Conservation (phyloP, 2,329 filamentous ascomycete species). For the Arthrobotrys entomopaga region DNA sequence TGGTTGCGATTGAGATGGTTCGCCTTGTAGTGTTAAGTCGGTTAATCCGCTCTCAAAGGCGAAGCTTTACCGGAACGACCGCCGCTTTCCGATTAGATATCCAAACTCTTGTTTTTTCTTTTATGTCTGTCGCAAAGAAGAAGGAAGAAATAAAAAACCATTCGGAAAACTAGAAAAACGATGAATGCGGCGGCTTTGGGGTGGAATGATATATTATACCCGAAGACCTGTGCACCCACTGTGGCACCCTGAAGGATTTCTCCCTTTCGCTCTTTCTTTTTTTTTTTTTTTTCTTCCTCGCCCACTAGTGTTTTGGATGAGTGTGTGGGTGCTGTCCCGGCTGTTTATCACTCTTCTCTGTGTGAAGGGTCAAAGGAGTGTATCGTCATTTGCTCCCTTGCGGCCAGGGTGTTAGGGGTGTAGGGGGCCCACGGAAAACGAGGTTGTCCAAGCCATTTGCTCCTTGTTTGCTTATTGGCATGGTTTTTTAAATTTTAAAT, state of each 20-base stretch:
- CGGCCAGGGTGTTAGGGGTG: slow-evolving; percentile 44
- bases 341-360: slow-evolving; percentile 51
- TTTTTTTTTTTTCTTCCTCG: no score
- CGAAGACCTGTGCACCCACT: slow-evolving; percentile 31
- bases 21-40: slow-evolving; percentile 54
- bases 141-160: slow-evolving; percentile 22
- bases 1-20: slow-evolving; percentile 39
- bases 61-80: slow-evolving; percentile 52
- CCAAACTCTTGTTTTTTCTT: slow-evolving; percentile 17
- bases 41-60: slow-evolving; percentile 51
- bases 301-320: slow-evolving; percentile 49
- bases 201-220: slow-evolving; percentile 55
- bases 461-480: slow-evolving; percentile 42
- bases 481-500: slow-evolving; percentile 28
- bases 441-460: slow-evolving; percentile 45
- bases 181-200: slow-evolving; percentile 40
- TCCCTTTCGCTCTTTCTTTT: slow-evolving; percentile 40
- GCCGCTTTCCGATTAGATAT: slow-evolving; percentile 35
- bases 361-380: slow-evolving; percentile 50
- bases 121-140: slow-evolving; percentile 27
- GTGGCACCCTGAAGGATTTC: slow-evolving; percentile 50
- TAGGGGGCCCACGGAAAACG: slow-evolving; percentile 47
- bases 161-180: slow-evolving; percentile 15
- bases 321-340: slow-evolving; percentile 51
- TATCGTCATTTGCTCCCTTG: slow-evolving; percentile 46